phyloP scores from a whole-genome alignment of 768 basidiomycete species.

The Leccinellum luteum region DNA sequence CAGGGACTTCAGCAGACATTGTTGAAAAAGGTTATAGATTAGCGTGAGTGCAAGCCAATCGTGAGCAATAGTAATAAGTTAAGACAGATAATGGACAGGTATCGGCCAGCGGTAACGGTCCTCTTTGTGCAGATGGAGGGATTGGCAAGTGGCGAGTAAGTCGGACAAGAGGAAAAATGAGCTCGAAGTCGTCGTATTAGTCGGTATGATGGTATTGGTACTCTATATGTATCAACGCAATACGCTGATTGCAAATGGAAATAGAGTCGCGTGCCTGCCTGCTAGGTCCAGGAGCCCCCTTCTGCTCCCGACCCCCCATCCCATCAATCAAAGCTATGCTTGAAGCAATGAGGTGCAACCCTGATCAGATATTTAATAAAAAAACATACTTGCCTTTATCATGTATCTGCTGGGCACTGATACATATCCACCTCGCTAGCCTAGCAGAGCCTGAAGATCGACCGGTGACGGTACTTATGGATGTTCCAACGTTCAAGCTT shows the following conservation, averaged over 20 bases:
- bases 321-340: conserved; percentile 13
- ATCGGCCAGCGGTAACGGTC: background rate
- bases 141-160: background rate
- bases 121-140: background rate
- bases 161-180: background rate
- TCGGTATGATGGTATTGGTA: background rate
- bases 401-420: background rate
- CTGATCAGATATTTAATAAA: background rate
- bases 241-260: background rate
- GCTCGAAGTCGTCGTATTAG: background rate
- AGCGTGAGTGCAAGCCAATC: background rate
- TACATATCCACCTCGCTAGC: background rate
- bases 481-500: no score
- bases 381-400: background rate
- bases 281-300: background rate
- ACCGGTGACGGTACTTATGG: no score
- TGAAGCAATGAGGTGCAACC: conserved; percentile 1
- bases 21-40: conserved; percentile 2
- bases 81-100: background rate
- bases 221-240: conserved; percentile 7
- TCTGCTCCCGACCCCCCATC: background rate
- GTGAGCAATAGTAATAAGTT: background rate
- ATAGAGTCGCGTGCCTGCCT: background rate
- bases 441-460: background rate
- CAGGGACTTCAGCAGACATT: conserved; percentile 31